These are phyloP conservation scores for Punica granatum DNA, from an alignment of 345 rosid species.

Conservation along the genomic window DNA sequence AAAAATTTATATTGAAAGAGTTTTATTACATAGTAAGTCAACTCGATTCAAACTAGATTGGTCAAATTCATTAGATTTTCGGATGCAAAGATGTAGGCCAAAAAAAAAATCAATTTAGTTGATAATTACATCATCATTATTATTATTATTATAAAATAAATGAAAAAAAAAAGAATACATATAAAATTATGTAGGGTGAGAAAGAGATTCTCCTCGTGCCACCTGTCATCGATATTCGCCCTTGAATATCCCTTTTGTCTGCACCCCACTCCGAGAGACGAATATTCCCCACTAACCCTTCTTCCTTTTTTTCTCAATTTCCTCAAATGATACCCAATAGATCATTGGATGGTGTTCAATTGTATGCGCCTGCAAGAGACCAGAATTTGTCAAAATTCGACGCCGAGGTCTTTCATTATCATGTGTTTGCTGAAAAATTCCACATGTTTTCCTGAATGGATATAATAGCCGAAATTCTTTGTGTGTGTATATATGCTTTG, in stretches of 20 bases:
- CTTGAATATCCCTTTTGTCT: conserved; percentile 76
- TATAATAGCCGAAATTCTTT: not conserved
- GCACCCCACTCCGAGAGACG: conserved; percentile 6
- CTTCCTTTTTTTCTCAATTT: not conserved
- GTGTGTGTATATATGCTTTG: not conserved
- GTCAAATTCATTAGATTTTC: no score
- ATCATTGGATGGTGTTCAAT: not conserved
- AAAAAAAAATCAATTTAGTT: no score
- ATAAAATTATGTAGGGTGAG: no score
- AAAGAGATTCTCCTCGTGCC: conserved; percentile 46
- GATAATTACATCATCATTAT: no score
- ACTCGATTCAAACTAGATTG: no score
- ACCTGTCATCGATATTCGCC: conserved; percentile 45
- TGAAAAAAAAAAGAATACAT: no score
- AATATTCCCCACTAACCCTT: conserved; percentile 22
- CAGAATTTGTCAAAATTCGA: conserved; percentile 17
- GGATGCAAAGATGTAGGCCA: no score
- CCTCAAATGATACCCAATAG: not conserved
- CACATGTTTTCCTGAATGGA: not conserved
- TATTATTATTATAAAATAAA: no score
- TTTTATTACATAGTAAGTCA: no score
- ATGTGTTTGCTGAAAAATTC: not conserved
- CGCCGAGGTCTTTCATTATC: conserved; percentile 7
- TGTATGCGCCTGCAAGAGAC: not conserved
- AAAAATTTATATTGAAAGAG: no score